Base-by-base conservation (phyloP, 345 rosid species). In the Bruguiera parviflora region DNA sequence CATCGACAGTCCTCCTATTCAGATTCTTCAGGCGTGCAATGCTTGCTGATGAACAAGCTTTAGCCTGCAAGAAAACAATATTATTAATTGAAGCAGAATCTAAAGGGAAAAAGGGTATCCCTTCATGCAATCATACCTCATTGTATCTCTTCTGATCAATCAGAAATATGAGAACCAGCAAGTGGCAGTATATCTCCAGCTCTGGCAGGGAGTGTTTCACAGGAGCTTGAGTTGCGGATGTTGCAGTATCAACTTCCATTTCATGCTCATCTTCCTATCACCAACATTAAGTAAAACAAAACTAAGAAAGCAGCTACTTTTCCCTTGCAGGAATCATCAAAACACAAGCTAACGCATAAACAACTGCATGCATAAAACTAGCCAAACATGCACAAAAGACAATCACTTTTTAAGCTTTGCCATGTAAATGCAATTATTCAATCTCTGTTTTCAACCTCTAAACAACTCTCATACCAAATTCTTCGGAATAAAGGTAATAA, bases 231-330 rank as follows among this genome's bases (percentile, higher is more conserved):
- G 76, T 62, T 71, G 65, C 80, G 0, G 91, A 84, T 25, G 89
- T 81, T 0, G 90, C 94, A 2, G 87, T 84, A 75, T 90, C 98
- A 69, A 91, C 96, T 87, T 90, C 96, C 98, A 91, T 89, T 56
- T 89, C 96, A 68, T 83, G 94, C 61, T 83, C 96, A 80, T 86
- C 86, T 57, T 81, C 85, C 96, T 88, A 63, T 67, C 65, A 46
- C 51, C 71, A 70, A 29, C 3, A 24, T 21, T 18, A 53, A 43
- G 49, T 13, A 19, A 13, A 15, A 43, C 19, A 43, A 3, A 43
- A 43, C 18, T 43, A 43, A 13, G 16, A 43, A 43, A 43, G 49
- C 49, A 43, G 49, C 5, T 13, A 43, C 5, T 43, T 11, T 13
- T 43, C 19, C 49, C 49, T 13, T 43, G 49, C 49, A 43, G 15